Conservation (phyloP, 164 flowering plant genomes). For the Aristolochia contorta region DNA sequence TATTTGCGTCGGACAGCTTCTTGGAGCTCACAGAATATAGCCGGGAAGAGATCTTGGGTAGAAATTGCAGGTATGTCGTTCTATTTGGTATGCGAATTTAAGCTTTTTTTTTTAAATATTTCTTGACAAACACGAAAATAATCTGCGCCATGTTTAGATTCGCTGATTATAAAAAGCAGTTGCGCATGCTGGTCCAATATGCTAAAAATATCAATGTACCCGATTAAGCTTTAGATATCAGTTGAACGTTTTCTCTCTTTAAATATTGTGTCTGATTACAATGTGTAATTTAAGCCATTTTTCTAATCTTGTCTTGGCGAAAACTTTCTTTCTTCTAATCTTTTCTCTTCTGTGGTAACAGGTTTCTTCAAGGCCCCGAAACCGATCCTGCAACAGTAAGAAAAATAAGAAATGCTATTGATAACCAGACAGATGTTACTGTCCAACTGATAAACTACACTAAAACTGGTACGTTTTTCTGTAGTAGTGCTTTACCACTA, state of each 20-base stretch:
- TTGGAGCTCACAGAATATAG: constrained; percentile 95
- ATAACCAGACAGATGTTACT: constrained; percentile 80
- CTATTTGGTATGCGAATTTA: too few relatives aligned
- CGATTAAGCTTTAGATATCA: too few relatives aligned
- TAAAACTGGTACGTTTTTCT: constrained; percentile 56
- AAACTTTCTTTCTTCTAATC: not conserved
- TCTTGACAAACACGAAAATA: too few relatives aligned
- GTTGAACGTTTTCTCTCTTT: too few relatives aligned
- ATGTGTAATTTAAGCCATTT: too few relatives aligned
- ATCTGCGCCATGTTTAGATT: not conserved
- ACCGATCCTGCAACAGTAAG: constrained; percentile 88
- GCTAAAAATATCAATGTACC: too few relatives aligned
- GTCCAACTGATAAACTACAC: constrained; percentile 97
- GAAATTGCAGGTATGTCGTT: constrained; percentile 76
- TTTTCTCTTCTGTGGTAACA: constrained; percentile 14
- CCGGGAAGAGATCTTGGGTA: constrained; percentile 95
- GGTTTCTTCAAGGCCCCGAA: constrained; percentile 99
- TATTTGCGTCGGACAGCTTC: constrained; percentile 98
- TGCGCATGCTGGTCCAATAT: too few relatives aligned
- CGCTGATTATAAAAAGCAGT: too few relatives aligned
- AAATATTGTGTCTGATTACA: too few relatives aligned
- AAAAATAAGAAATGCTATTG: constrained; percentile 82
- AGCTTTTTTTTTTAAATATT: too few relatives aligned
- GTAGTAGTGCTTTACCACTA: not conserved
- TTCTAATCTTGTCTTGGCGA: not conserved